Evolutionary conservation across 108 stramenopile genomes (phyloP).

Genomic region (Epithemia pelagica): DNA sequence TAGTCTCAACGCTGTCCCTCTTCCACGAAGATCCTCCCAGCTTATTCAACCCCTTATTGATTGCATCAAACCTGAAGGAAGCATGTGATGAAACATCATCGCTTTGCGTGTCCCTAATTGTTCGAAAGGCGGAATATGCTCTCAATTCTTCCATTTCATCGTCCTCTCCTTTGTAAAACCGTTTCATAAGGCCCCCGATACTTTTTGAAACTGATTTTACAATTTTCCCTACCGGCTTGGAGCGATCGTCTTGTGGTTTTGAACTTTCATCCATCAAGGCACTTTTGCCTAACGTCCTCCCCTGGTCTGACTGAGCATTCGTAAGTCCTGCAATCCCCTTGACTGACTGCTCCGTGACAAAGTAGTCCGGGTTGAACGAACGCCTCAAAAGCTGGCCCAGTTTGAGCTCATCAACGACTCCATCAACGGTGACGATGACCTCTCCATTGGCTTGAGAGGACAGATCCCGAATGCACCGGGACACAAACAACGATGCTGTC

Average conservation of each 20-base stretch:
- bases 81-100: background rate
- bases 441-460: background rate
- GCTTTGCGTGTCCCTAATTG: background rate
- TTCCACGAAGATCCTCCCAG: background rate
- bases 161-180: background rate
- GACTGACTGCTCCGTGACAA: background rate
- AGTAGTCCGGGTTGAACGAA: background rate
- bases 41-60: background rate
- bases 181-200: background rate
- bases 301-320: background rate
- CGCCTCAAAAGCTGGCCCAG: background rate
- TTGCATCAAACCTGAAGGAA: background rate
- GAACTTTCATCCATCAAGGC: too few species aligned
- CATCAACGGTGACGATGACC: background rate
- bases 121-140: background rate
- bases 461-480: background rate
- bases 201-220: background rate
- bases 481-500: background rate
- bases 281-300: background rate
- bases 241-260: too few species aligned
- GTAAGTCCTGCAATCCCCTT: background rate
- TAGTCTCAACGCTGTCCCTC: background rate
- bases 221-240: background rate
- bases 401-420: background rate
- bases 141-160: background rate